These are phyloP conservation scores for Xylariaceae sp. DNA, from an alignment of 2,329 filamentous ascomycete species.

Conservation along the genomic window DNA sequence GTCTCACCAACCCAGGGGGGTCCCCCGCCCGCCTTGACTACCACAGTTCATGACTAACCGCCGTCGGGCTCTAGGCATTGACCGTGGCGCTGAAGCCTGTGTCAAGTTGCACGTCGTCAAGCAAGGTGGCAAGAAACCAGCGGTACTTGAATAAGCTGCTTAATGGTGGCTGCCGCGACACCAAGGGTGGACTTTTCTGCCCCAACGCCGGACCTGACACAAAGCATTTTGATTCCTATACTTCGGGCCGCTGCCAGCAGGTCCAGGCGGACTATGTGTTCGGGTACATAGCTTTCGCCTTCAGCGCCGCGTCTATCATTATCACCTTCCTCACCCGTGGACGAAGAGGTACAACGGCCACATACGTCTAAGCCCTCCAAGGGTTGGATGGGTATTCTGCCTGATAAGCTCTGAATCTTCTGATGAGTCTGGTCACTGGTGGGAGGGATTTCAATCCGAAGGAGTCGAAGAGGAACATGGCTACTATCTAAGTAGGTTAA, in stretches of 20 bases:
- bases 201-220: constrained; percentile 13
- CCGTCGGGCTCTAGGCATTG: constrained; percentile 22
- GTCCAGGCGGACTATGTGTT: constrained; percentile 30
- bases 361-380: constrained; percentile 23
- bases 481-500: too few species aligned
- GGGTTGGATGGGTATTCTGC: too few species aligned
- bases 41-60: background rate
- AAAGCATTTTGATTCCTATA: constrained; percentile 5
- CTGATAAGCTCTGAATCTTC: too few species aligned
- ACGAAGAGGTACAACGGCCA: constrained; percentile 12
- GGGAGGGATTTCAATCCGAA: too few species aligned
- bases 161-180: constrained; percentile 26
- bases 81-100: constrained; percentile 29
- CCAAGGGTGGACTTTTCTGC: constrained; percentile 7
- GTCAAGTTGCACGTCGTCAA: constrained; percentile 24
- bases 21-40: background rate
- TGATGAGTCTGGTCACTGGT: too few species aligned
- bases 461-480: too few species aligned
- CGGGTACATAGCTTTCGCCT: constrained; percentile 25
- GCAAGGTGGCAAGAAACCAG: background rate
- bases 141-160: constrained; percentile 26
- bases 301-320: constrained; percentile 20
- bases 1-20: constrained; percentile 8
- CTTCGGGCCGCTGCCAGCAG: constrained; percentile 23
- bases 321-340: constrained; percentile 19